These are phyloP conservation scores for Pythium utonaiense DNA, from an alignment of 352 stramenopile genomes.

Conservation along the genomic window DNA sequence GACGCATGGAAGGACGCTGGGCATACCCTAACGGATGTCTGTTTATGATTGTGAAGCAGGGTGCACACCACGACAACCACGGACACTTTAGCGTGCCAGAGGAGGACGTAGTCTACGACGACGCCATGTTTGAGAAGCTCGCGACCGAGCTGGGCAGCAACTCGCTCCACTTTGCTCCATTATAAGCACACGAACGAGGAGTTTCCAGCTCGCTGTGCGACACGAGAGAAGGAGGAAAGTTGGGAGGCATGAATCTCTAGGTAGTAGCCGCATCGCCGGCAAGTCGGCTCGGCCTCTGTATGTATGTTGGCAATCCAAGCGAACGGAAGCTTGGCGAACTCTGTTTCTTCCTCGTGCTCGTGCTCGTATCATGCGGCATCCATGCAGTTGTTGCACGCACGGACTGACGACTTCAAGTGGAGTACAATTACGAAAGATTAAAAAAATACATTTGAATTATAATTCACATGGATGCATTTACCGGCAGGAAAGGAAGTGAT, in stretches of 20 bases:
- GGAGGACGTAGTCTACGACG: conserved; percentile 36
- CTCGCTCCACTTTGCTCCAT: conserved; percentile 37
- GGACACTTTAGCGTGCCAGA: conserved; percentile 23
- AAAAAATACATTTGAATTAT: too few species aligned
- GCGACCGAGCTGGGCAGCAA: conserved; percentile 37
- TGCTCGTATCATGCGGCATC: too few species aligned
- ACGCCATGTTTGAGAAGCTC: conserved; percentile 43
- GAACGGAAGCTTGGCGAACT: too few species aligned
- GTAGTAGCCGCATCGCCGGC: too few species aligned
- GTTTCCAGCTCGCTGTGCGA: neutral
- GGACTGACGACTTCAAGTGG: too few species aligned
- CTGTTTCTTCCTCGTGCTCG: neutral
- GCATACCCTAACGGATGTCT: neutral
- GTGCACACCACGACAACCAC: conserved; percentile 26
- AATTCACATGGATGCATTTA: conserved; percentile 2
- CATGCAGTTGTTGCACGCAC: too few species aligned
- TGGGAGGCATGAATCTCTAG: neutral
- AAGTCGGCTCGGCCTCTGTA: too few species aligned
- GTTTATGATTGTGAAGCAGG: conserved; percentile 14
- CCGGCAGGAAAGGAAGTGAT: neutral
- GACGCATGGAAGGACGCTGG: neutral
- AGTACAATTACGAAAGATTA: too few species aligned
- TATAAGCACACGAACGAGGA: conserved; percentile 22
- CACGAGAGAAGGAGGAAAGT: neutral
- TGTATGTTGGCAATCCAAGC: too few species aligned